Evolutionary conservation across 345 rosid species (phyloP), one percentile per base, ranked within the genome.

Genomic region (Raphanus raphanistrum): DNA sequence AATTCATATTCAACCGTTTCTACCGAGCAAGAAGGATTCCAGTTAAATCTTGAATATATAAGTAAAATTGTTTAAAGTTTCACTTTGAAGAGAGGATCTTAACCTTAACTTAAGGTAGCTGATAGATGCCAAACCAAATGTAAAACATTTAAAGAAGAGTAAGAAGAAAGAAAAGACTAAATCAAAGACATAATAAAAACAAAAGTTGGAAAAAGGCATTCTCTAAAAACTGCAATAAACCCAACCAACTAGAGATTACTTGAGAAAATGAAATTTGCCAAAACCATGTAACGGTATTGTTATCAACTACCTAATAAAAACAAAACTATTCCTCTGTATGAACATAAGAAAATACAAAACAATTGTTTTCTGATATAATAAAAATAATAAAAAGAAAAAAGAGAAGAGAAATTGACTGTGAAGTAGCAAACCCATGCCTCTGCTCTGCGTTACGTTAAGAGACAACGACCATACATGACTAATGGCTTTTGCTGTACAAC

Each of bases 391-490:
- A n/a, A n/a, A n/a, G n/a, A n/a, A n/a, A n/a, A n/a, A n/a, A n/a
- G n/a, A n/a, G n/a, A n/a, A n/a, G 21, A 21, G 45, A 72, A 58
- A 58, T 29, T 16, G 76, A 64, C 21, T 29, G 61, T 29, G 77
- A 72, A 59, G 77, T 66, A 60, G 73, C 73, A 67, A 72, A 66
- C 69, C 63, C 73, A 78, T 72, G 73, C 55, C 81, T 48, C 77
- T 77, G 63, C 68, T 41, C 57, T 43, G 77, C 29, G 62, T 45
- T 66, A 78, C 72, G 67, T 38, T 43, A 50, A 66, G 81, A 67
- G 77, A 78, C 77, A 66, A 60, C 13, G 81, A 78, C 81, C 77
- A 72, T 50, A 66, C 81, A 35, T 48, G 54, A 7, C 54, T 48
- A 48, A 48, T 48, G 2, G 63, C 54, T 26, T 48, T 66, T 63